Base-by-base conservation (phyloP, 441 rosid species). In the Kokia cookei region DNA sequence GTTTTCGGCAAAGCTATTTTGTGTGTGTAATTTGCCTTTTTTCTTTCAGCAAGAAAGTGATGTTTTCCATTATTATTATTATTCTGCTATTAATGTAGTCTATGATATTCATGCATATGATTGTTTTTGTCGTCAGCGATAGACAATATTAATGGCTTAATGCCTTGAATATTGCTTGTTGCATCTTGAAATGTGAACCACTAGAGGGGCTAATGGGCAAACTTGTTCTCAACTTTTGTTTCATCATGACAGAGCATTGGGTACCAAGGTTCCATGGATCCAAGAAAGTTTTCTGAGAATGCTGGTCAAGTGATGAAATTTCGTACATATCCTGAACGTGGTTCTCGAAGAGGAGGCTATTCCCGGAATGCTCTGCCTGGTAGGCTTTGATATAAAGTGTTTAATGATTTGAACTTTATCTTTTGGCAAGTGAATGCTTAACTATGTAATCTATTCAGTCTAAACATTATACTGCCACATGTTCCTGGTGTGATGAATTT, bases 321-420 rank as follows among this genome's bases (percentile, higher is more conserved):
- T 71, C 85, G 42, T 77, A 37, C 83, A 11, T 78, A 78, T 78
- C 57, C 86, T 73, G 88, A 84, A 64, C 88, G 77, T 54, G 82
- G 76, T 82, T 72, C 71, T 71, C 87, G 79, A 72, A 89, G 86
- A 71, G 89, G 85, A 80, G 84, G 85, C 79, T 82, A 86, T 79
- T 69, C 69, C 68, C 87, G 86, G 68, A 75, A 76, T 73, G n/a
- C 80, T 80, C 60, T 81, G 17, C 85, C 90, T 74, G 86, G 88
- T 73, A 85, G 71, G 71, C 19, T 53, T 47, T 57, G 63, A 32
- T 17, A 54, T 37, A 40, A 35, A 24, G 42, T 63, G 71, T 43
- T 50, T 32, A 62, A 60, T 37, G 62, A 32, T 22, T 42, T 59
- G 55, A 27, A 19, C 22, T 19, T 71, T 71, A 7, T 24, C 3